Conservation (phyloP, 352 stramenopile species). For the Phytophthora fragariaefolia region DNA sequence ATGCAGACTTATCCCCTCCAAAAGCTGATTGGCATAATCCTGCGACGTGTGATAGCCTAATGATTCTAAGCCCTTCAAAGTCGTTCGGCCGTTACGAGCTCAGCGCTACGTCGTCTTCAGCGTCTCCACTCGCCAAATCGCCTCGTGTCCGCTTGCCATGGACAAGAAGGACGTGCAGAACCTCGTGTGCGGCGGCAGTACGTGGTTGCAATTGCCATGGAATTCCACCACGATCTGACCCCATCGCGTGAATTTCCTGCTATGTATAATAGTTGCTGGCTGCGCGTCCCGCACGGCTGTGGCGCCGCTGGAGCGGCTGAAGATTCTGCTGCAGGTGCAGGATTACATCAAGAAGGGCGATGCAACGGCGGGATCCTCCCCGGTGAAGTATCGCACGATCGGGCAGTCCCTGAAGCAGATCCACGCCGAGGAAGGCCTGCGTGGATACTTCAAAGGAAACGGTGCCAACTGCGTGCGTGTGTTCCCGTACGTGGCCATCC, state of each 20-base stretch:
- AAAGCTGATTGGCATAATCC: not conserved
- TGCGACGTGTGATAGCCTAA: conserved; percentile 14
- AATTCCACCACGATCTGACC: too few species aligned
- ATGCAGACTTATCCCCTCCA: conserved; percentile 2
- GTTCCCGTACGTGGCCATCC: conserved; percentile 81
- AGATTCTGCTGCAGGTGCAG: conserved; percentile 85
- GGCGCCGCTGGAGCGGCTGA: conserved; percentile 76
- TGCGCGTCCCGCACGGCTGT: conserved; percentile 75
- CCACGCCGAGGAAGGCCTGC: conserved; percentile 60
- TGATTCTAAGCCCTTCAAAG: conserved; percentile 3
- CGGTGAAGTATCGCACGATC: conserved; percentile 64
- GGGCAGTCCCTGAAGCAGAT: conserved; percentile 69
- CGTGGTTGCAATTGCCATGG: conserved; percentile 30
- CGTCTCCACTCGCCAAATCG: conserved; percentile 28
- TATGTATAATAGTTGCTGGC: conserved; percentile 66
- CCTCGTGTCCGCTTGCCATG: conserved; percentile 24
- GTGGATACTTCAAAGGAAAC: conserved; percentile 81
- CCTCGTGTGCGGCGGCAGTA: conserved; percentile 78
- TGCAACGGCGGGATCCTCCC: not conserved
- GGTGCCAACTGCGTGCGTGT: conserved; percentile 82
- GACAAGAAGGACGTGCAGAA: conserved; percentile 61
- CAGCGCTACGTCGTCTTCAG: not conserved
- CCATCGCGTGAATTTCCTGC: too few species aligned
- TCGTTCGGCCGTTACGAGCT: not conserved
- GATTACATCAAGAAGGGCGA: conserved; percentile 54